Percentiles rank a stretch among this genome's conserved stretches.
Evolutionary conservation across 2,329 filamentous ascomycete species (phyloP).

Genomic region (Neopestalotiopsis sp.): DNA sequence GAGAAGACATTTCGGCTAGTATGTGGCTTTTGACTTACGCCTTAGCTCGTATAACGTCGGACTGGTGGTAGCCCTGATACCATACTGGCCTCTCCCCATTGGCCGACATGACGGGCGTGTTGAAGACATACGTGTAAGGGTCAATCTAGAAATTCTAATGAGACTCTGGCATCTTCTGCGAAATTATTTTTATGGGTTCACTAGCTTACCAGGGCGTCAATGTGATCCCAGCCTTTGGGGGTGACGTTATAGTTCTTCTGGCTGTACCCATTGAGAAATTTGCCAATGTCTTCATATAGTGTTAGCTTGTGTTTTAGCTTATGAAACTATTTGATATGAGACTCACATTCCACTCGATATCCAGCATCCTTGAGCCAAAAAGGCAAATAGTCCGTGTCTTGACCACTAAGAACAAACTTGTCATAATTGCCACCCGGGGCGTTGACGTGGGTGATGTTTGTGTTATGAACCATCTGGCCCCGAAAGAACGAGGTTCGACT

Average conservation of each 20-base stretch:
- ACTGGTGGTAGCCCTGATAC: constrained; percentile 47
- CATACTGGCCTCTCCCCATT: constrained; percentile 7
- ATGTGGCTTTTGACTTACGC: not conserved
- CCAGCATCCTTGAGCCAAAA: constrained; percentile 24
- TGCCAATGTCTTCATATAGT: constrained; percentile 3
- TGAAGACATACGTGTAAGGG: constrained; percentile 16
- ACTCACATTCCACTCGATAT: constrained; percentile 23
- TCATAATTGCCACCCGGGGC: constrained; percentile 24
- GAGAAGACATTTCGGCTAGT: not conserved
- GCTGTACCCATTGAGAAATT: constrained; percentile 16
- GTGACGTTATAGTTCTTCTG: not conserved
- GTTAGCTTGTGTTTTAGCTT: not conserved
- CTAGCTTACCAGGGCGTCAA: not conserved
- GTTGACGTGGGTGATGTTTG: constrained; percentile 30
- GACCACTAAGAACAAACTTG: constrained; percentile 21
- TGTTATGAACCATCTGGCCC: constrained; percentile 34
- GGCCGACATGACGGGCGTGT: constrained; percentile 14
- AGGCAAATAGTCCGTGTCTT: constrained; percentile 24
- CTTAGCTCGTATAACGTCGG: constrained; percentile 21
- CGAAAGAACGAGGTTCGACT: constrained; percentile 29
- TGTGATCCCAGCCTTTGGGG: constrained; percentile 20
- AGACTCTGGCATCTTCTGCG: not conserved
- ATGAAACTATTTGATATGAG: not conserved
- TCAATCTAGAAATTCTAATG: not conserved
- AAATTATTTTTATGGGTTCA: not conserved